Conservation (phyloP, 2,329 filamentous ascomycete genomes). For the Hortaea sp. region DNA sequence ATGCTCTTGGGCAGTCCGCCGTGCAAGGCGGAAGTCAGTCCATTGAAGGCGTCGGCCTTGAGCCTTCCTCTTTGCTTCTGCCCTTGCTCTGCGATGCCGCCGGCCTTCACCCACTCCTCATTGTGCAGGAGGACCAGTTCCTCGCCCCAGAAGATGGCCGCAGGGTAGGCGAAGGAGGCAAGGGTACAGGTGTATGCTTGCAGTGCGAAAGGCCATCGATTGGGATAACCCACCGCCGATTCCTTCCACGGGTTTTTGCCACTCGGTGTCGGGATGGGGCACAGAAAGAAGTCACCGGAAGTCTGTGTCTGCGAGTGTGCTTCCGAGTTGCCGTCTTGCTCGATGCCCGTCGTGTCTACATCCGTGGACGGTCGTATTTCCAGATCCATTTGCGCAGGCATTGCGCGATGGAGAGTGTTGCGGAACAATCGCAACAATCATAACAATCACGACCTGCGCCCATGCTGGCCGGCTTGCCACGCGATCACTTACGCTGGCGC, state of each 20-base stretch:
- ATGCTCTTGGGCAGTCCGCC: conserved; percentile 15
- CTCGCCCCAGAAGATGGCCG: conserved; percentile 34
- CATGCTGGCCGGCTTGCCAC: too few species aligned
- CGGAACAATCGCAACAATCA: too few species aligned
- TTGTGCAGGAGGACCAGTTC: conserved; percentile 32
- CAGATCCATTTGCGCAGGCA: too few species aligned
- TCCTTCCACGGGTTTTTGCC: conserved; percentile 8
- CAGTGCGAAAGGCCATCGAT: conserved; percentile 26
- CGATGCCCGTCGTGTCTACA: not conserved
- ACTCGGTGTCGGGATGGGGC: conserved; percentile 6
- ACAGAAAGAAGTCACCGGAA: not conserved
- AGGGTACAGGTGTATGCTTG: conserved; percentile 22
- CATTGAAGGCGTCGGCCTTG: conserved; percentile 24
- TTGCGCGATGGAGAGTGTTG: too few species aligned
- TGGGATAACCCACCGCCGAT: conserved; percentile 22
- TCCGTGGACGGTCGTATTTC: too few species aligned
- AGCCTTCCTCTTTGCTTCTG: conserved; percentile 24
- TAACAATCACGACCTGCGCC: too few species aligned
- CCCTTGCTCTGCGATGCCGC: conserved; percentile 27
- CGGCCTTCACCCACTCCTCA: conserved; percentile 30
- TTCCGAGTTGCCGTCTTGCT: not conserved
- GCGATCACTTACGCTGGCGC: too few species aligned
- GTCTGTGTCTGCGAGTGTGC: not conserved
- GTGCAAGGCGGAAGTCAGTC: conserved; percentile 24
- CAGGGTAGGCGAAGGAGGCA: conserved; percentile 31